Evolutionary conservation across 306 rosid species (phyloP).

Genomic region (Abrus precatorius): DNA sequence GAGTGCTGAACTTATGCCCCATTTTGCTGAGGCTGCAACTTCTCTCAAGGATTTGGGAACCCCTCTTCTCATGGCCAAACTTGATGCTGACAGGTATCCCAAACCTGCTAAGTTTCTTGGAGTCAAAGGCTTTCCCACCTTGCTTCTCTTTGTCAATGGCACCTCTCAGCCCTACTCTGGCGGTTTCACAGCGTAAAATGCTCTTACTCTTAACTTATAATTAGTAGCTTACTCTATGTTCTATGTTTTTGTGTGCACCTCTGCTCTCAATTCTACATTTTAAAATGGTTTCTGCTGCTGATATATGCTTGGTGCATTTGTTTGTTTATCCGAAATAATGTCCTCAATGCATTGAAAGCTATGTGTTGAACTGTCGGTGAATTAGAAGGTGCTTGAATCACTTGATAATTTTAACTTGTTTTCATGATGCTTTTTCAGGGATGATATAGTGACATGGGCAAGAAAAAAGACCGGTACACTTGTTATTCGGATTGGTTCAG

Average conservation of each 20-base stretch:
- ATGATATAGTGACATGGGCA: slow-evolving; percentile 86
- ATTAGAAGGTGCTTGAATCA: slow-evolving; percentile 15
- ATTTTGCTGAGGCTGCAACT: slow-evolving; percentile 93
- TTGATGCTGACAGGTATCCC: slow-evolving; percentile 84
- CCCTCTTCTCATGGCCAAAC: slow-evolving; percentile 83
- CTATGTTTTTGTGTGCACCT: not conserved
- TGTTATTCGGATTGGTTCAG: slow-evolving; percentile 65
- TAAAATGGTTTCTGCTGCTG: too few species aligned
- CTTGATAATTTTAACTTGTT: slow-evolving; percentile 10
- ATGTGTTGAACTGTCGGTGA: not conserved
- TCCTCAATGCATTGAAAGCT: slow-evolving; percentile 6
- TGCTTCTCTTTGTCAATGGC: slow-evolving; percentile 90
- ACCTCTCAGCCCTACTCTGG: slow-evolving; percentile 83
- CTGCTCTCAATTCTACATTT: too few species aligned
- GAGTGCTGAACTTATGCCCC: slow-evolving; percentile 98
- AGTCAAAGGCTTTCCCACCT: slow-evolving; percentile 88
- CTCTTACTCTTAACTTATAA: slow-evolving; percentile 32
- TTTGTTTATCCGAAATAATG: not conserved
- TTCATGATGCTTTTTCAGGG: slow-evolving; percentile 64
- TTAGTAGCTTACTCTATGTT: not conserved
- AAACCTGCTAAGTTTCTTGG: slow-evolving; percentile 81
- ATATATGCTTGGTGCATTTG: slow-evolving; percentile 1
- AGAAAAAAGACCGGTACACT: slow-evolving; percentile 83
- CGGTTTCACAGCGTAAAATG: slow-evolving; percentile 82
- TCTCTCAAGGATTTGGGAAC: slow-evolving; percentile 72